phyloP scores from a whole-genome alignment of 352 stramenopile species.

The Blastocystis sp. region DNA sequence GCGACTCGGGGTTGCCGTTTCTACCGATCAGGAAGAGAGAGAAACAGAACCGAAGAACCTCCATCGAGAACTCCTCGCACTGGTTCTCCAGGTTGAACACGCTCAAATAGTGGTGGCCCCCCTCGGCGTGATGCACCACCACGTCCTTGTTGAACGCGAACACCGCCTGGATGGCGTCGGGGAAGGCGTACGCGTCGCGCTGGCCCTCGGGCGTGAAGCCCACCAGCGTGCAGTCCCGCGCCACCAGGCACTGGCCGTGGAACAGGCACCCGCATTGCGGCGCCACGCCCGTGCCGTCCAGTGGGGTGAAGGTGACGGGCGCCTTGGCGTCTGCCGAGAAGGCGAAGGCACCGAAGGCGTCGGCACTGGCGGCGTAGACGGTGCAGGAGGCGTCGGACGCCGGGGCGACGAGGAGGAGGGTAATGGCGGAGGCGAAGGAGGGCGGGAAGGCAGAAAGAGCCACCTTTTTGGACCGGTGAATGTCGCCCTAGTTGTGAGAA shows the following conservation, averaged over 20 bases:
- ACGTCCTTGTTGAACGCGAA: slow-evolving; percentile 12
- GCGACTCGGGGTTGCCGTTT: slow-evolving; percentile 31
- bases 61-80: slow-evolving; percentile 40
- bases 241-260: neutral
- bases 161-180: slow-evolving; percentile 9
- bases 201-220: neutral
- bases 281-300: neutral
- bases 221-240: neutral
- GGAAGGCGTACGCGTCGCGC: neutral
- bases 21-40: neutral
- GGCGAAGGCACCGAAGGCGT: neutral
- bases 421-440: neutral
- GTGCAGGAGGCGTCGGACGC: neutral
- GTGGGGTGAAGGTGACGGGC: neutral
- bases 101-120: neutral
- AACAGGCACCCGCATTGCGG: neutral
- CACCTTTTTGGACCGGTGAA: slow-evolving; percentile 41
- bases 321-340: slow-evolving; percentile 22
- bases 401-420: neutral
- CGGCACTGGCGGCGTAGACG: neutral
- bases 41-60: slow-evolving; percentile 1
- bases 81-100: slow-evolving; percentile 50
- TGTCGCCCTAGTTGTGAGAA: neutral
- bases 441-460: neutral
- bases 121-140: slow-evolving; percentile 1